Percentiles rank a stretch among this genome's conserved stretches.
These are phyloP conservation scores for Niebla homalea DNA, from an alignment of 495 filamentous ascomycete genomes.

Conservation along the genomic window DNA sequence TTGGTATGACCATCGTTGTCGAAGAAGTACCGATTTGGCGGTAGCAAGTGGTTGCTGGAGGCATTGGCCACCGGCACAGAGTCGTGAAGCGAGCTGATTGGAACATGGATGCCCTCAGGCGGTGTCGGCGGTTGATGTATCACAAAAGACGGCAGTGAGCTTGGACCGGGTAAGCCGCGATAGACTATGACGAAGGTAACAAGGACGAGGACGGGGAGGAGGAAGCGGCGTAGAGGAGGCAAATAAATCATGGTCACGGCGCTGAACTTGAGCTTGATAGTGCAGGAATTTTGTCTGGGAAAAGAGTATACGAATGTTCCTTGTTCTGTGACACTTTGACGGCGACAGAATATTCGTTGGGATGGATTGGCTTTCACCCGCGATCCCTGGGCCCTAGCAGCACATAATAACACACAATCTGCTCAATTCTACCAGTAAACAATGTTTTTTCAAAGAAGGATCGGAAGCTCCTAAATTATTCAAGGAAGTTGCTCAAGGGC, in stretches of 20 bases:
- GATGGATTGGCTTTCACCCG: too few relatives aligned
- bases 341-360: neutral
- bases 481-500: too few relatives aligned
- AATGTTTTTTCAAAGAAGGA: too few relatives aligned
- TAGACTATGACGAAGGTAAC: conserved; percentile 19
- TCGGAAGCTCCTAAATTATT: too few relatives aligned
- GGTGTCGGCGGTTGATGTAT: conserved; percentile 10
- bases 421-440: too few relatives aligned
- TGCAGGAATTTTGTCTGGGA: too few relatives aligned
- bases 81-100: conserved; percentile 8
- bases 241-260: conserved; percentile 19
- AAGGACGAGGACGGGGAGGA: conserved; percentile 19
- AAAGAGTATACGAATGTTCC: too few relatives aligned
- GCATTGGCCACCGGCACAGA: conserved; percentile 12
- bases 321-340: too few relatives aligned
- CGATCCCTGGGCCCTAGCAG: too few relatives aligned
- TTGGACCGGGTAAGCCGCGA: conserved; percentile 7
- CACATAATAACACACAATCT: too few relatives aligned
- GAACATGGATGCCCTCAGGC: conserved; percentile 16
- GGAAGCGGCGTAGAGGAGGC: conserved; percentile 22
- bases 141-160: conserved; percentile 10
- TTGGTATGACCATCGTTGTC: conserved; percentile 1
- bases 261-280: neutral
- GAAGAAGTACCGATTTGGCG: conserved; percentile 17
- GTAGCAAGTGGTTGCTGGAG: conserved; percentile 16